These are phyloP conservation scores for Dispira simplex DNA, from an alignment of 192 early-diverging fungal species.

Conservation along the genomic window DNA sequence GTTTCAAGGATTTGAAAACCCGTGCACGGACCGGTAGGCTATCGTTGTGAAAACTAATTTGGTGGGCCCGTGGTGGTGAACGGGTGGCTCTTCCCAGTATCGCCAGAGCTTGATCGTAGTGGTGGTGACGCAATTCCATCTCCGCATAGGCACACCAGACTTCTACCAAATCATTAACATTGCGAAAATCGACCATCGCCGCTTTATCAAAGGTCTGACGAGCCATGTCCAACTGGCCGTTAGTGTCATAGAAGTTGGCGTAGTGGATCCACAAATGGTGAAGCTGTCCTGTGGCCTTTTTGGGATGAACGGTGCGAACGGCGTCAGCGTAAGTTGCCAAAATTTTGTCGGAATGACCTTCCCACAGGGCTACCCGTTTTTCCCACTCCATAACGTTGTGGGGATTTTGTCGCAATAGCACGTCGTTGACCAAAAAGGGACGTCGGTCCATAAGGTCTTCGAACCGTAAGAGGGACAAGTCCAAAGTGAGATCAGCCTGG, in stretches of 20 bases:
- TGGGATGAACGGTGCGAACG: constrained; percentile 53
- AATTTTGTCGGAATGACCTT: constrained; percentile 21
- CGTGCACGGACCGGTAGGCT: constrained; percentile 55
- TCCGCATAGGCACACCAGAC: constrained; percentile 89
- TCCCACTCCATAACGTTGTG: constrained; percentile 88
- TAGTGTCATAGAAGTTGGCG: constrained; percentile 61
- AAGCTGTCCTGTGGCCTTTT: constrained; percentile 61
- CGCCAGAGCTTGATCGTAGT: constrained; percentile 53
- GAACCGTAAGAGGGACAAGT: constrained; percentile 70
- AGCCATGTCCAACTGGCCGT: constrained; percentile 40
- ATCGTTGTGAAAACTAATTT: constrained; percentile 69
- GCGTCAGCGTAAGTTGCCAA: constrained; percentile 22
- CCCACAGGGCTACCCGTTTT: constrained; percentile 61
- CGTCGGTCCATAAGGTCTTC: constrained; percentile 86
- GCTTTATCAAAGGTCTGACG: constrained; percentile 74
- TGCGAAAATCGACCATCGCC: constrained; percentile 57
- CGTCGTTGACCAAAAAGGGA: constrained; percentile 87
- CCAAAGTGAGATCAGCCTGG: constrained; percentile 49
- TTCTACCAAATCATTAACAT: constrained; percentile 72
- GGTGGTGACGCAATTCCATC: constrained; percentile 52
- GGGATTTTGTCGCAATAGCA: constrained; percentile 78
- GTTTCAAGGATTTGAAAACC: constrained; percentile 68
- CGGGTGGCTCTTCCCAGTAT: constrained; percentile 73
- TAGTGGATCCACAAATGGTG: constrained; percentile 72
- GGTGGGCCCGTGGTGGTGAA: constrained; percentile 20